A percentile compares a stretch with the other conserved stretches of the same genome.
These are phyloP conservation scores for Trichoderma asperellum DNA, from an alignment of 2,329 filamentous ascomycete species.

Conservation along the genomic window DNA sequence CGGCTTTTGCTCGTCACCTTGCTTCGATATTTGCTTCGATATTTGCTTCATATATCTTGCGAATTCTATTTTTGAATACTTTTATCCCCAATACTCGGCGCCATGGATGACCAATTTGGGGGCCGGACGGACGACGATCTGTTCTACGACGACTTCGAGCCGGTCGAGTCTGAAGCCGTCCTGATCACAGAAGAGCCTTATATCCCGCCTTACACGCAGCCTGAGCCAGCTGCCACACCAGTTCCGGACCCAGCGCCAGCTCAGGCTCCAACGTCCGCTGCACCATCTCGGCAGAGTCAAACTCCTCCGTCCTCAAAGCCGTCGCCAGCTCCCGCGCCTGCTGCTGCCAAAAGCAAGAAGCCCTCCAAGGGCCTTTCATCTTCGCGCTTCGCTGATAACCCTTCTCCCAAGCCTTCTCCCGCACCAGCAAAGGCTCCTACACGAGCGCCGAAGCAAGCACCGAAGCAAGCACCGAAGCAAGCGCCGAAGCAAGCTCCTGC, in stretches of 20 bases:
- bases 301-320: conserved; percentile 26
- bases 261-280: conserved; percentile 19
- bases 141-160: conserved; percentile 66
- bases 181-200: conserved; percentile 32
- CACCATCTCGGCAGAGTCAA: conserved; percentile 28
- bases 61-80: neutral
- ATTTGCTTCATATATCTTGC: neutral
- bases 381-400: conserved; percentile 43
- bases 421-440: conserved; percentile 27
- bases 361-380: conserved; percentile 37
- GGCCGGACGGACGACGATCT: conserved; percentile 65
- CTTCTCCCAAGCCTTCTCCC: conserved; percentile 30
- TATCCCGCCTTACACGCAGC: conserved; percentile 31
- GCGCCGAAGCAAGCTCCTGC: conserved; percentile 25
- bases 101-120: conserved; percentile 65
- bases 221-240: conserved; percentile 25
- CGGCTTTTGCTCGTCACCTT: neutral
- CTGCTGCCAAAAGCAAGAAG: conserved; percentile 25
- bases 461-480: neutral
- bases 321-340: conserved; percentile 27
- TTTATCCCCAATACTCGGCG: neutral
- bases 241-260: neutral
- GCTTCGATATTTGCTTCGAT: neutral
- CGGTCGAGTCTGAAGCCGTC: conserved; percentile 48
- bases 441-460: conserved; percentile 32